Base-by-base conservation (phyloP, 148 eudicot genomes). In the Cornus controversa region DNA sequence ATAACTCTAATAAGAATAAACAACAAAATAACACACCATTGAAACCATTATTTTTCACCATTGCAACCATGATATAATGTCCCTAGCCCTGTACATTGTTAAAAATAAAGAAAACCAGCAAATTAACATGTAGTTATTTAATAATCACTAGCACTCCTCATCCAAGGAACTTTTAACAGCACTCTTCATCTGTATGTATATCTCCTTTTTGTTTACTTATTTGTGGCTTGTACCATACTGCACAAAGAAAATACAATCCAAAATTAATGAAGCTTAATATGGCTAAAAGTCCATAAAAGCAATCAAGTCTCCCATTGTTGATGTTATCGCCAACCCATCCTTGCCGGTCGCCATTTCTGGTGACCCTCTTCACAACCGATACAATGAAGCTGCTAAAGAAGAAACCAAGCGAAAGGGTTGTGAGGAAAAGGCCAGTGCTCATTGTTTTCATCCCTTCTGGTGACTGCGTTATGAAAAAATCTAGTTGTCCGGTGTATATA, bases 361-460 rank as follows among this genome's bases (percentile, higher is more conserved):
- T 74, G 31, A 76, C 67, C 20, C 34, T 22, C 47, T 86, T 83
- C 27, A 87, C 88, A 2, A 89, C 24, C 8, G 90, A 80, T 50
- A 89, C 92, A 15, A 89, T 70, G 10, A 87, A n/a, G 71, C 87
- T 85, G 81, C 92, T 89, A 3, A 89, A 50, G 42, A 83, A 89
- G 77, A 89, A 89, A 14, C 92, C 92, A 77, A 87, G 83, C 0
- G 92, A 82, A 2, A 89, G 83, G 4, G 90, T 85, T 68, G 84
- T 89, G 15, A 89, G 75, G 75, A 89, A 89, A 58, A 89, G 78
- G 34, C 92, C 92, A 26, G 90, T 81, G 80, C 79, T 70, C 65
- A 70, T 78, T 9, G 85, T 74, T 37, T 82, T 82, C 85, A 78
- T 82, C 54, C 85, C 81, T 53, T 79, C 72, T 0, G 85, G 85